Base-by-base conservation (phyloP, 2,329 filamentous ascomycete genomes). In the Xylaria sp. region DNA sequence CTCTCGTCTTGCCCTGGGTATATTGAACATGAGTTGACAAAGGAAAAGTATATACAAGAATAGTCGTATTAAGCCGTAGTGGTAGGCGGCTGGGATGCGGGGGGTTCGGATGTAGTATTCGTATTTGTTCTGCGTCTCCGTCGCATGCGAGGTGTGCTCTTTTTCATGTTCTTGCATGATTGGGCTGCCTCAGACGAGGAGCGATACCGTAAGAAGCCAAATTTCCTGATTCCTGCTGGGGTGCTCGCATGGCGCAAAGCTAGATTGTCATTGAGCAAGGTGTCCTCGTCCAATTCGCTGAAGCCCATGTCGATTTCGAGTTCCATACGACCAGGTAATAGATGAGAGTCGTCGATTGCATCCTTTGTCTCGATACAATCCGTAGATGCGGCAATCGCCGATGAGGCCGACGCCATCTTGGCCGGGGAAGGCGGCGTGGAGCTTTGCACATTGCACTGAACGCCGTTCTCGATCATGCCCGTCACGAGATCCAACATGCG, bases 391-490 rank as follows among this genome's bases (percentile, higher is more conserved):
- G 66, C 59, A 39, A 61, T 23, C 2, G 50, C 12, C 52, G 58
- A 39, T 1, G 69, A 62, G 3, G 62, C 61, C n/a, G 54, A 70
- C 12, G 59, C 48, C 18, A 57, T 34, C 41, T 60, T 63, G 6
- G 62, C 39, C 1, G 76, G 71, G 23, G 70, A 69, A 0, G 67
- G 25, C 41, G 76, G 70, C 23, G 67, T 67, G n/a, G 75, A 68
- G 34, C 6, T 56, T 48, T 76, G 76, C 31, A 79, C 73, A 28
- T 77, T 77, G 72, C 76, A 79, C 62, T 78, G 77, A 23, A 72
- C 72, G 57, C 74, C 74, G 34, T 76, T 76, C 25, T 76, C 73
- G 44, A 79, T 74, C 76, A 79, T 79, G 13, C 60, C 73, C 48
- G 75, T 71, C 56, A 79, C 63, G 2, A 77, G 67, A 54, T 72